Evolutionary conservation across 148 eudicot species (phyloP).

Genomic region (Diospyros kaki): DNA sequence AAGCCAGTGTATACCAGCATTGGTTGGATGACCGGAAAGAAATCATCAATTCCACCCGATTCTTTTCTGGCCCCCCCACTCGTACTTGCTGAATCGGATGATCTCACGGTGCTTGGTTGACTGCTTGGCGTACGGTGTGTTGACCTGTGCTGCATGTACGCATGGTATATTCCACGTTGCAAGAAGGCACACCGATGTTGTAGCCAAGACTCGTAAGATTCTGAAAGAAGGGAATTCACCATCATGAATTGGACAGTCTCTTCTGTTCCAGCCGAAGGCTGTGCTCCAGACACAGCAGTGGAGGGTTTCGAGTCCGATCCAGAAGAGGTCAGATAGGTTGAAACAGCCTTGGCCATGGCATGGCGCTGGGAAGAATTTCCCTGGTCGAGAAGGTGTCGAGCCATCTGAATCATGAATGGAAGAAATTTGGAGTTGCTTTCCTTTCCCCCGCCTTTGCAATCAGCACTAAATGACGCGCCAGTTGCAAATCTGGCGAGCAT

Average conservation of each 20-base stretch:
- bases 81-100: slow-evolving; percentile 25
- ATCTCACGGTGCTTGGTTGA: slow-evolving; percentile 18
- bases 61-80: slow-evolving; percentile 16
- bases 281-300: slow-evolving; percentile 30
- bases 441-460: slow-evolving; percentile 92
- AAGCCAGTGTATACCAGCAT: slow-evolving; percentile 94
- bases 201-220: slow-evolving; percentile 89
- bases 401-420: slow-evolving; percentile 96
- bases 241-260: slow-evolving; percentile 97
- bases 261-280: slow-evolving; percentile 61
- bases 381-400: slow-evolving; percentile 76
- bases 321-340: slow-evolving; percentile 59
- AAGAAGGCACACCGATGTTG: slow-evolving; percentile 78
- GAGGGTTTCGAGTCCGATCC: slow-evolving; percentile 50
- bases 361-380: slow-evolving; percentile 67
- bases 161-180: slow-evolving; percentile 94
- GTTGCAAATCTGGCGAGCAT: slow-evolving; percentile 99
- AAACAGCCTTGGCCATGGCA: slow-evolving; percentile 58
- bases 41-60: slow-evolving; percentile 33
- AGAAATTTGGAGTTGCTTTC: slow-evolving; percentile 93
- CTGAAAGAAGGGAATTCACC: slow-evolving; percentile 91
- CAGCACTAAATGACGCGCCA: slow-evolving; percentile 81
- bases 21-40: slow-evolving; percentile 69
- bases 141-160: slow-evolving; percentile 81
- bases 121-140: slow-evolving; percentile 36